Percentiles rank a stretch among this genome's conserved stretches.
phyloP scores from a whole-genome alignment of 202 grass and related monocot species.

The Hordeum pubiflorum region DNA sequence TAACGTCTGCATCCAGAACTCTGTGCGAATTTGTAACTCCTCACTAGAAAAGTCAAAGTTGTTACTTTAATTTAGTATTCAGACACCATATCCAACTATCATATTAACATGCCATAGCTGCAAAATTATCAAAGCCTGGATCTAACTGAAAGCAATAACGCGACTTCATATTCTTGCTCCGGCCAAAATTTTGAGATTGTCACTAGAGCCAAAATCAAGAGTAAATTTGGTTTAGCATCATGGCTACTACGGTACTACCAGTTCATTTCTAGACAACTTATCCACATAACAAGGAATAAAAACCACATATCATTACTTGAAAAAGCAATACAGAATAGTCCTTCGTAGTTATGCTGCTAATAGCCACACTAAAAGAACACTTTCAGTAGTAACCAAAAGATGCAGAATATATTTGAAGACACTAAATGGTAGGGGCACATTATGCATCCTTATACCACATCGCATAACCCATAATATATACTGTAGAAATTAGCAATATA shows the following conservation, averaged over 20 bases:
- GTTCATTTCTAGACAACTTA: neutral
- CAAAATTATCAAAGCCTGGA: neutral
- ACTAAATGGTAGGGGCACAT: neutral
- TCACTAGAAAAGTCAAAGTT: neutral
- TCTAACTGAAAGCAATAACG: neutral
- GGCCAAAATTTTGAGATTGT: neutral
- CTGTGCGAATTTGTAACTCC: neutral
- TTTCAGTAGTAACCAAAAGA: neutral
- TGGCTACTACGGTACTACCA: neutral
- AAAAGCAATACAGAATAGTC: neutral
- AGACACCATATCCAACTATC: neutral
- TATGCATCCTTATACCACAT: neutral
- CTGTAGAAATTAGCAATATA: neutral
- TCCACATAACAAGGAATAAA: neutral
- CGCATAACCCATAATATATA: neutral
- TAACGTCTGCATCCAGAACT: neutral
- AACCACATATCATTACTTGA: neutral
- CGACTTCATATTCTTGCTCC: neutral
- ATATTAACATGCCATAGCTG: neutral
- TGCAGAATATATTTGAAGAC: neutral
- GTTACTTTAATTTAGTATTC: neutral
- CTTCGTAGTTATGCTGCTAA: neutral
- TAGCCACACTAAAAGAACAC: neutral
- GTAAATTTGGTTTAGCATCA: neutral
- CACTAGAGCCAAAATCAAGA: neutral